Evolutionary conservation across 108 stramenopile species (phyloP).

Genomic region (Cyclotella choctawhatcheeana): DNA sequence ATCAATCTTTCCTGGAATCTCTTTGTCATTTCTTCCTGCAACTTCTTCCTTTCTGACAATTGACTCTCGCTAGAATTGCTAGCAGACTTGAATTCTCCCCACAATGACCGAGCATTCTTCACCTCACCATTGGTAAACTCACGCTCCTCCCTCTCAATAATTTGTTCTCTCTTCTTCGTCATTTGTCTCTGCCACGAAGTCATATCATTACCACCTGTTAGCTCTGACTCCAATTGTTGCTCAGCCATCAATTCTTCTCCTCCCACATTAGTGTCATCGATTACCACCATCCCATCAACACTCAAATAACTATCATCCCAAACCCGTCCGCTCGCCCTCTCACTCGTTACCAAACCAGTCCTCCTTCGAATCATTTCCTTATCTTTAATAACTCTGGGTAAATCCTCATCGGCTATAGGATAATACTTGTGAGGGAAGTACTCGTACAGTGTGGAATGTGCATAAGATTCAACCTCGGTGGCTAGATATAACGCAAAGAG

Average conservation of each 20-base stretch:
- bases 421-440: slow-evolving; percentile 37
- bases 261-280: neutral
- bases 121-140: slow-evolving; percentile 12
- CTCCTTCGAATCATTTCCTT: slow-evolving; percentile 20
- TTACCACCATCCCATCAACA: slow-evolving; percentile 23
- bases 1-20: slow-evolving; percentile 29
- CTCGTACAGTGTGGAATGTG: slow-evolving; percentile 36
- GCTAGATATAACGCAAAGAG: slow-evolving; percentile 37
- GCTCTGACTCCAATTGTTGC: neutral
- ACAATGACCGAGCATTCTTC: neutral
- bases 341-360: slow-evolving; percentile 7
- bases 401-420: slow-evolving; percentile 18
- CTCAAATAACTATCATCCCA: slow-evolving; percentile 18
- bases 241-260: neutral
- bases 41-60: slow-evolving; percentile 17
- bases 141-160: slow-evolving; percentile 25
- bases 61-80: neutral
- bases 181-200: slow-evolving; percentile 12
- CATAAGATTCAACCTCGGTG: slow-evolving; percentile 27
- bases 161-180: slow-evolving; percentile 24
- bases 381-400: slow-evolving; percentile 24
- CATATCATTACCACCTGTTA: neutral
- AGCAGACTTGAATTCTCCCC: neutral
- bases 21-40: slow-evolving; percentile 29
- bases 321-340: slow-evolving; percentile 1